phyloP scores from a whole-genome alignment of 2,329 filamentous ascomycete species.

The Talaromyces sp. region DNA sequence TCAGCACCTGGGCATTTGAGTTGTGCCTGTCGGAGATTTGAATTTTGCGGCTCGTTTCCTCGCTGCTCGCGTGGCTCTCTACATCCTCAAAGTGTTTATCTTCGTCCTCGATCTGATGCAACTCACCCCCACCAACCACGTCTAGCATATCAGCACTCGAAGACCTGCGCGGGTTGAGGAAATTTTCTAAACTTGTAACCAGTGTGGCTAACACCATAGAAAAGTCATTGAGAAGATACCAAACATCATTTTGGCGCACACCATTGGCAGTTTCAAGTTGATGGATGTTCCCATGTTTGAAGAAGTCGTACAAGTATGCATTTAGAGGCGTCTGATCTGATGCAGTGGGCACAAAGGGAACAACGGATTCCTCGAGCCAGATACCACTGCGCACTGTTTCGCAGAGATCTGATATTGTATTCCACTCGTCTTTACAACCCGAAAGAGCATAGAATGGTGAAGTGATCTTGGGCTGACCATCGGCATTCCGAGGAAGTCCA shows the following conservation, averaged over 20 bases:
- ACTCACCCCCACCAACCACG: slow-evolving; percentile 33
- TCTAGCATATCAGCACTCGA: slow-evolving; percentile 24
- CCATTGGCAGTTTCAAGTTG: slow-evolving; percentile 66
- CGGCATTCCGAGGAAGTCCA: slow-evolving; percentile 5
- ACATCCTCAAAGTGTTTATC: slow-evolving; percentile 10
- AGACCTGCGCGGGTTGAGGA: slow-evolving; percentile 27
- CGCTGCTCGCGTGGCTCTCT: too few species aligned
- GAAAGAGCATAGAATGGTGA: slow-evolving; percentile 75
- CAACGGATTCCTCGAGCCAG: slow-evolving; percentile 73
- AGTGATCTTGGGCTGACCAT: slow-evolving; percentile 44
- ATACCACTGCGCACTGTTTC: slow-evolving; percentile 66
- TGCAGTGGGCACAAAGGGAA: slow-evolving; percentile 68
- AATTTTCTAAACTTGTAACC: slow-evolving; percentile 36
- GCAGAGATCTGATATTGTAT: slow-evolving; percentile 68
- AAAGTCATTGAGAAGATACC: slow-evolving; percentile 72
- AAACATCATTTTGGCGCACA: slow-evolving; percentile 68
- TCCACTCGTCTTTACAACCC: slow-evolving; percentile 66
- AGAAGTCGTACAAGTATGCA: slow-evolving; percentile 69
- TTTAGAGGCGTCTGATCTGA: slow-evolving; percentile 55
- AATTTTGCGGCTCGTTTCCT: slow-evolving; percentile 1
- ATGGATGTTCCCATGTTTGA: slow-evolving; percentile 68
- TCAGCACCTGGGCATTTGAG: background rate
- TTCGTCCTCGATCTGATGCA: slow-evolving; percentile 25
- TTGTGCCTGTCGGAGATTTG: background rate
- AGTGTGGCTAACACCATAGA: slow-evolving; percentile 52